Base-by-base conservation (phyloP, 768 basidiomycete species). In the Tylopilus balloui region DNA sequence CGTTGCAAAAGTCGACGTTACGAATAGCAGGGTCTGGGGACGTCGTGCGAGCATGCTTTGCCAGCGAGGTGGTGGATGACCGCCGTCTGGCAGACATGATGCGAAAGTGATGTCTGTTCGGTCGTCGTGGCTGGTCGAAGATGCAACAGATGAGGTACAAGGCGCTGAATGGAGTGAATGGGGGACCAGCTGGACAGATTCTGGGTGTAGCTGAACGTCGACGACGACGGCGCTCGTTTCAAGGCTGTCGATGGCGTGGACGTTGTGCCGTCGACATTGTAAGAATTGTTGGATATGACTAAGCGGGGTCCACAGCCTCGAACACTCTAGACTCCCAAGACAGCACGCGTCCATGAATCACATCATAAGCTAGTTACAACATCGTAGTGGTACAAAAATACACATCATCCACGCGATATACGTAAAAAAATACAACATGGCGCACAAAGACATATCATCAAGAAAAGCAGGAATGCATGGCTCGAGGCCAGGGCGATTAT, bases 1-100 rank as follows among this genome's bases (percentile, higher is more conserved):
- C 81, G 69, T 98, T 99, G 69, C 94, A 98, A 70, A 93, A 97
- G 71, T 96, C 92, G 60, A 83, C 69, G 10, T 82, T 81, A 48
- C 79, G 76, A 56, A 64, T 60, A 24, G 70, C 60, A 3, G n/a
- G 32, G 31, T 76, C 72, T 7, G 65, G 59, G 15, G 84, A 82
- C 31, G 71, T 71, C 39, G 75, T 70, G 34, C 84, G 74, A 40
- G 78, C 85, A 67, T 75, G 89, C 67, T 74, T 81, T 24, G 87
- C 80, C 28, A 91, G 73, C 6, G 89, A 92, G 5, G 88, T 88
- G 0, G 87, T 86, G 31, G 89, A 92, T 52, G 86, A 62, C 78
- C 88, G 86, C 67, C 88, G 79, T 64, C 86, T 75, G 51, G 87
- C 80, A 69, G 85, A 73, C 84, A 88, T 87, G 50, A 56, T 64